Evolutionary conservation across 2,329 filamentous ascomycete genomes (phyloP).

Genomic region (Colletotrichum cuscutae): DNA sequence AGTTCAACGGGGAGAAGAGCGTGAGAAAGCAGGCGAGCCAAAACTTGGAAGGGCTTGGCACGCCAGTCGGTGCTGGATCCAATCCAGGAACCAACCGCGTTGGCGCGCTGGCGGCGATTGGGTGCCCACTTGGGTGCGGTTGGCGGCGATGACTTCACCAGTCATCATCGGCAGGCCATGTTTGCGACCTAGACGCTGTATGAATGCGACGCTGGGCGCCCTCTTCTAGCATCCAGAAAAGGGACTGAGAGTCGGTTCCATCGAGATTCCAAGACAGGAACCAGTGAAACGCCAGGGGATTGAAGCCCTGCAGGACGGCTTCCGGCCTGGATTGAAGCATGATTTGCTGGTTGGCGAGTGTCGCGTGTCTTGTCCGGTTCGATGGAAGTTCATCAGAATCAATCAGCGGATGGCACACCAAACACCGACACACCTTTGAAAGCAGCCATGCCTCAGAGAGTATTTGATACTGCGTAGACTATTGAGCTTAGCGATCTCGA

Average conservation of each 20-base stretch:
- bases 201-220: slow-evolving; percentile 7
- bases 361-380: slow-evolving; percentile 10
- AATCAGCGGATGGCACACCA: not conserved
- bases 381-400: not conserved
- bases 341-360: not conserved
- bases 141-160: slow-evolving; percentile 35
- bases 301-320: not conserved
- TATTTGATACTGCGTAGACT: not conserved
- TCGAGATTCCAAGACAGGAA: slow-evolving; percentile 16
- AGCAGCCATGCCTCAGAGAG: not conserved
- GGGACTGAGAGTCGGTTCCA: slow-evolving; percentile 4
- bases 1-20: not conserved
- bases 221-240: not conserved
- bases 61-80: slow-evolving; percentile 25
- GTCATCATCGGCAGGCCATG: slow-evolving; percentile 33
- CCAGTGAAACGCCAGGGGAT: slow-evolving; percentile 1
- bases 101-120: slow-evolving; percentile 18
- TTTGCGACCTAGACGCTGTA: slow-evolving; percentile 2
- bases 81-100: slow-evolving; percentile 28
- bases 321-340: not conserved
- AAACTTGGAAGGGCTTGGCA: slow-evolving; percentile 26
- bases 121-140: slow-evolving; percentile 7
- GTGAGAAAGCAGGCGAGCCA: slow-evolving; percentile 3
- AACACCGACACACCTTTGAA: slow-evolving; percentile 10
- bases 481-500: not conserved